These are phyloP conservation scores for Dentipellis sp. DNA, from an alignment of 768 basidiomycete species.

Conservation along the genomic window DNA sequence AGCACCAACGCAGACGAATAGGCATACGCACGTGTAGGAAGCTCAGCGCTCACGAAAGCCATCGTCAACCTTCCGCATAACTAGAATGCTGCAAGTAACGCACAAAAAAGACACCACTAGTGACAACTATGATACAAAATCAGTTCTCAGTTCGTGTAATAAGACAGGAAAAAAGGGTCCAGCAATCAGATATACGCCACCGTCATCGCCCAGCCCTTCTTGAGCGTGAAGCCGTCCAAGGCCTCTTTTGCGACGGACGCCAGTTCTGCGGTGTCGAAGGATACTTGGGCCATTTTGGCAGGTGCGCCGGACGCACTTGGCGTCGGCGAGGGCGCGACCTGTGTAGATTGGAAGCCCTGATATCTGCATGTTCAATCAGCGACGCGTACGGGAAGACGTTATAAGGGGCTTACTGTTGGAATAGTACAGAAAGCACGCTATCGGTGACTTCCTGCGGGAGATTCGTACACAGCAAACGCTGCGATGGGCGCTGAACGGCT, in stretches of 20 bases:
- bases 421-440: slow-evolving; percentile 77
- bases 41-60: too few species aligned
- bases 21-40: not conserved
- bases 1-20: slow-evolving; percentile 5
- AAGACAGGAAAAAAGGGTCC: slow-evolving; percentile 3
- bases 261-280: slow-evolving; percentile 68
- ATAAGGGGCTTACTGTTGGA: slow-evolving; percentile 69
- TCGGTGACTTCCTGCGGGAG: slow-evolving; percentile 87
- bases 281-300: slow-evolving; percentile 73
- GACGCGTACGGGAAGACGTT: not conserved
- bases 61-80: too few species aligned
- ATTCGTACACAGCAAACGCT: slow-evolving; percentile 71
- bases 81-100: too few species aligned
- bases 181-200: slow-evolving; percentile 52
- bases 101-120: not conserved
- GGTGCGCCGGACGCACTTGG: slow-evolving; percentile 55
- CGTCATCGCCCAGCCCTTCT: slow-evolving; percentile 79
- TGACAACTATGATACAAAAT: not conserved
- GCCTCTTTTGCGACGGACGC: slow-evolving; percentile 75
- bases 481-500: slow-evolving; percentile 30
- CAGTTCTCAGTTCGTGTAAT: slow-evolving; percentile 1
- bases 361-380: slow-evolving; percentile 42
- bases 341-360: slow-evolving; percentile 68
- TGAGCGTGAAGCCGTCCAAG: slow-evolving; percentile 77
- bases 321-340: slow-evolving; percentile 60